Evolutionary conservation across 1,139 yeast species (phyloP), one percentile per base, ranked within the genome.

Genomic region (Scheffersomyces segobiensis): DNA sequence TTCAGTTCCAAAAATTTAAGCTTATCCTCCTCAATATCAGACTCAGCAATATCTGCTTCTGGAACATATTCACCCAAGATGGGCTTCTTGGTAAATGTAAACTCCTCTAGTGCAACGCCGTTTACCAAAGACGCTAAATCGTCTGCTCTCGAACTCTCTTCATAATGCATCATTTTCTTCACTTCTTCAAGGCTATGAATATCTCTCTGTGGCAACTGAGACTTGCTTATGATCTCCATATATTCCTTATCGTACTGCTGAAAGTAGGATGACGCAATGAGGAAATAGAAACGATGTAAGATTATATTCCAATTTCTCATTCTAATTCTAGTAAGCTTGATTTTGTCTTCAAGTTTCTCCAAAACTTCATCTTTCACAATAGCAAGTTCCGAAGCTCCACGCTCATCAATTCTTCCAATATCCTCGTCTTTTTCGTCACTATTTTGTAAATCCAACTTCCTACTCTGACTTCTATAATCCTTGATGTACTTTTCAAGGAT

Each of bases 181-280:
- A 63, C 52, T 24, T 56, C 63, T 17, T 18, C 46, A 2, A 63
- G 58, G 12, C 56, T 52, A n/a, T 19, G 26, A 8, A 58, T 39
- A 14, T 52, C 46, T 5, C 50, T 49, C 7, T 54, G 47, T 51
- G 53, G 18, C 1, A 59, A 53, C 14, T 60, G 62, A 52, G 58
- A 57, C 8, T 62, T 52, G 17, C 55, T 21, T 1, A 77, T 72
- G 53, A 74, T 71, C 10, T 64, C 58, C 50, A 66, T 69, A 54
- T 77, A 78, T 68, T 80, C 84, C 17, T 76, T 77, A 61, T 83
- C 81, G 63, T 85, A 80, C 50, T 80, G 71, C 66, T 89, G 93
- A 65, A 85, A 93, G 69, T 90, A 87, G 0, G 93, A 88, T 0
- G 97, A 89, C 0, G 93, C 99, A 50, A 90, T 77, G 62, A 92